Evolutionary conservation across 768 basidiomycete species (phyloP), one percentile per base, ranked within the genome.

Genomic region (Lactarius sanguifluus): DNA sequence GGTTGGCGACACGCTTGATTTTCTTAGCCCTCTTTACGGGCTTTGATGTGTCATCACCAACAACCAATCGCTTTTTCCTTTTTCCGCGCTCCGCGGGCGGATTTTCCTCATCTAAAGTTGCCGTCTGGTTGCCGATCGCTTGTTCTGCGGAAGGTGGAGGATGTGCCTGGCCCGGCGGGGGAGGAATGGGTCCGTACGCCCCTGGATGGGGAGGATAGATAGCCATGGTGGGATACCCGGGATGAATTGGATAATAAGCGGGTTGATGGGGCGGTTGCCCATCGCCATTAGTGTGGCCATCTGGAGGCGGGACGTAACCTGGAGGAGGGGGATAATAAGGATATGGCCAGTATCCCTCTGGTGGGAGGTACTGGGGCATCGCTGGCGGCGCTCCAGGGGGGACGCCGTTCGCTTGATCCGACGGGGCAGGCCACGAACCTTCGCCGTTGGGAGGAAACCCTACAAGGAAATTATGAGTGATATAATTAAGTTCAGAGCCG

Each of bases 341-440:
- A 62, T 77, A 80, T n/a, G 79, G 78, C 69, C 78, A 81, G 62
- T 80, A 82, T 7, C 79, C 79, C 55, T 81, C 80, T 0, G 81
- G 80, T 1, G 77, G 72, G 57, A 59, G 76, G 64, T 50, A 74
- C 57, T 75, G 64, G 8, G 72, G 72, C 13, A 74, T 71, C 77
- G 80, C 1, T 73, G 73, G 41, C 5, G 72, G 55, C 12, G 75
- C 66, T 10, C 72, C 62, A 65, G 63, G 16, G 47, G 45, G 23
- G 69, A 71, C 23, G 64, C 67, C 73, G 45, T 72, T 73, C 25
- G 69, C 3, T 30, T 56, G 76, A 47, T 70, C 70, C 18, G 69
- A 40, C 25, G 68, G 47, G 25, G 59, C 45, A 20, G 59, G 73
- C 78, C 79, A 80, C n/a, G 75, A 70, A 25, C 75, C 59, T n/a